These are phyloP conservation scores for Diatrype stigma DNA, from an alignment of 2,329 filamentous ascomycete genomes.

Conservation along the genomic window DNA sequence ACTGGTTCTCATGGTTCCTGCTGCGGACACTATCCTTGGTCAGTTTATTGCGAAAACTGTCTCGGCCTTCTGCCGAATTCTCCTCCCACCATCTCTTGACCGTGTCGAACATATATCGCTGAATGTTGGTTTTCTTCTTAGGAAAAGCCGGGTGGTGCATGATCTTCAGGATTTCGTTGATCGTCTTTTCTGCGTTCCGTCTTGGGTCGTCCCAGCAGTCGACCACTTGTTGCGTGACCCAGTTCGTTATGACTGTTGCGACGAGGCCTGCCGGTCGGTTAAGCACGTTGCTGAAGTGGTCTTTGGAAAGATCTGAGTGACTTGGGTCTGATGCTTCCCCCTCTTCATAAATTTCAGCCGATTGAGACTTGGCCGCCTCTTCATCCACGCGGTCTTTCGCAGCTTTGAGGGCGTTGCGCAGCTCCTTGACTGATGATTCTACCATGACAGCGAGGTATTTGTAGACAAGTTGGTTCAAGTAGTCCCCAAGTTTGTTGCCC, in stretches of 20 bases:
- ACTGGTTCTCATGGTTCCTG: slow-evolving; percentile 25
- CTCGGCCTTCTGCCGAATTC: slow-evolving; percentile 14
- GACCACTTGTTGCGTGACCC: slow-evolving; percentile 61
- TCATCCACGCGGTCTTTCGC: slow-evolving; percentile 26
- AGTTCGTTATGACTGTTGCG: slow-evolving; percentile 57
- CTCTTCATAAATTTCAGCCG: slow-evolving; percentile 22
- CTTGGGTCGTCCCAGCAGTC: slow-evolving; percentile 66
- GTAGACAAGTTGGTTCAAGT: slow-evolving; percentile 27
- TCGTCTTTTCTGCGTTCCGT: slow-evolving; percentile 56
- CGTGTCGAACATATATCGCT: slow-evolving; percentile 61
- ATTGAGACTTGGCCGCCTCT: slow-evolving; percentile 24
- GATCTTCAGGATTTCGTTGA: slow-evolving; percentile 57
- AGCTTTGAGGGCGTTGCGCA: slow-evolving; percentile 25
- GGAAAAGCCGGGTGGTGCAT: slow-evolving; percentile 65
- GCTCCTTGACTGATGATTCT: slow-evolving; percentile 25
- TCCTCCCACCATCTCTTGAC: slow-evolving; percentile 54
- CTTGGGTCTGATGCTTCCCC: slow-evolving; percentile 48
- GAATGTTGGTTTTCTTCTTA: slow-evolving; percentile 47
- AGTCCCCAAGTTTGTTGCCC: slow-evolving; percentile 22
- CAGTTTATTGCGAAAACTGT: slow-evolving; percentile 19
- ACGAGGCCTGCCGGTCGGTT: slow-evolving; percentile 53
- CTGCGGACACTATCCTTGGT: slow-evolving; percentile 23
- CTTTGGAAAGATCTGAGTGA: slow-evolving; percentile 56
- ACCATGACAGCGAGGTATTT: slow-evolving; percentile 25
- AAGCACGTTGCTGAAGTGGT: slow-evolving; percentile 56